These are phyloP conservation scores for Calonectria pseudoreteaudii DNA, from an alignment of 2,329 filamentous ascomycete genomes.

Conservation along the genomic window DNA sequence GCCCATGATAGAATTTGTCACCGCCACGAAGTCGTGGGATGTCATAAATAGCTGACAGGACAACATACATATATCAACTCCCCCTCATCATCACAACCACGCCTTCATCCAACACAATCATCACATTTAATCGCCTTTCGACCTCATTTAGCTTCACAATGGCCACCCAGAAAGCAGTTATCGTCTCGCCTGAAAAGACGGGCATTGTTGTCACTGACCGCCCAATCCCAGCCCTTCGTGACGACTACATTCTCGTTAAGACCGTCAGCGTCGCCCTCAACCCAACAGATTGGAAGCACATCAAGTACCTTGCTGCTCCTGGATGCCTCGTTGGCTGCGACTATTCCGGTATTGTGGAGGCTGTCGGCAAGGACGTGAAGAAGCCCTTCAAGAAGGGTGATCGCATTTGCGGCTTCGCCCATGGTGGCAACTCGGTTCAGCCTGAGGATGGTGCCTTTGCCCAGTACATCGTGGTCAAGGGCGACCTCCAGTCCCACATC, in stretches of 20 bases:
- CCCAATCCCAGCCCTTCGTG: slow-evolving; percentile 20
- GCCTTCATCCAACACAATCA: not conserved
- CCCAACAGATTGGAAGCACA: slow-evolving; percentile 49
- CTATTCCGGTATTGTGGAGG: slow-evolving; percentile 60
- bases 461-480: slow-evolving; percentile 53
- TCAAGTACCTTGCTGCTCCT: slow-evolving; percentile 31
- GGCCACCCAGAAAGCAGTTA: not conserved
- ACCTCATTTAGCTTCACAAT: not conserved
- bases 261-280: slow-evolving; percentile 49
- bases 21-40: not conserved
- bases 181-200: not conserved
- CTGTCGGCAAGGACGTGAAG: slow-evolving; percentile 54
- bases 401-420: slow-evolving; percentile 48
- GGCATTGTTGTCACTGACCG: slow-evolving; percentile 1
- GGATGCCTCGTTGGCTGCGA: slow-evolving; percentile 53
- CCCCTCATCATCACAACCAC: not conserved
- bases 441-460: slow-evolving; percentile 53
- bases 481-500: slow-evolving; percentile 55
- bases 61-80: not conserved
- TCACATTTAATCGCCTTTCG: not conserved
- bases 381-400: slow-evolving; percentile 58
- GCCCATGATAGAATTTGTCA: not conserved
- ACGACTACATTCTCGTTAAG: slow-evolving; percentile 47
- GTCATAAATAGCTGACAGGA: not conserved
- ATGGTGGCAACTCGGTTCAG: slow-evolving; percentile 19